Evolutionary conservation across 2,329 filamentous ascomycete genomes (phyloP), one percentile per base, ranked within the genome.

Genomic region (Colletotrichum australisinense): DNA sequence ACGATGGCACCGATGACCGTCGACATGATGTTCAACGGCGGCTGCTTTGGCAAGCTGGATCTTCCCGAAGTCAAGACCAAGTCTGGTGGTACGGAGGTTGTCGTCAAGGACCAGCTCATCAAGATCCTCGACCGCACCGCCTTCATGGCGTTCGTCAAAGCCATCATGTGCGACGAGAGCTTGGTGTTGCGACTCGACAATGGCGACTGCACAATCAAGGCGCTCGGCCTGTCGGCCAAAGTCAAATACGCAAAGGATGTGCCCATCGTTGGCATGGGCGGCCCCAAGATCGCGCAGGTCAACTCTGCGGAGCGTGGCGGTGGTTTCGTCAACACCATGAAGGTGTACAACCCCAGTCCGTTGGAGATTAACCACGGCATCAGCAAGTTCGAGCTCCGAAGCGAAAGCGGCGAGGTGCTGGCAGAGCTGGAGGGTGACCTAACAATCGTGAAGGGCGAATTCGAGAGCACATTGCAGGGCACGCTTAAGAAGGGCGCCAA

Each of bases 361-460:
- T 76, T 82, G 38, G 80, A 81, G 70, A 77, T 84, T 6, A 77
- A 80, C 32, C 76, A 80, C 63, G 81, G 80, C 2, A 53, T 68
- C 19, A 80, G 79, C 65, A 67, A 76, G 22, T 83, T 83, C 32
- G 79, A 81, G 70, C 74, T 84, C 28, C 76, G 77, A 52, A 79
- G 78, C 49, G 73, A 75, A 28, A 72, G 75, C 24, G 77, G 77
- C n/a, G 73, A 79, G 49, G 69, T 74, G 9, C 52, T 82, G 42
- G 79, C 79, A 35, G 72, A 76, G 57, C 64, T 83, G 53, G 77
- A 74, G 63, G 82, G 81, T 2, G 69, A 76, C 3, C 57, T 83
- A 62, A 77, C 75, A 38, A 80, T 83, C 30, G 74, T 75, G 49
- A 74, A 74, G 35, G 79, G 78, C 9, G 69, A 77, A 14, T 78